phyloP scores from a whole-genome alignment of 1,284 basidiomycete genomes.

The Anthracocystis walkeri region DNA sequence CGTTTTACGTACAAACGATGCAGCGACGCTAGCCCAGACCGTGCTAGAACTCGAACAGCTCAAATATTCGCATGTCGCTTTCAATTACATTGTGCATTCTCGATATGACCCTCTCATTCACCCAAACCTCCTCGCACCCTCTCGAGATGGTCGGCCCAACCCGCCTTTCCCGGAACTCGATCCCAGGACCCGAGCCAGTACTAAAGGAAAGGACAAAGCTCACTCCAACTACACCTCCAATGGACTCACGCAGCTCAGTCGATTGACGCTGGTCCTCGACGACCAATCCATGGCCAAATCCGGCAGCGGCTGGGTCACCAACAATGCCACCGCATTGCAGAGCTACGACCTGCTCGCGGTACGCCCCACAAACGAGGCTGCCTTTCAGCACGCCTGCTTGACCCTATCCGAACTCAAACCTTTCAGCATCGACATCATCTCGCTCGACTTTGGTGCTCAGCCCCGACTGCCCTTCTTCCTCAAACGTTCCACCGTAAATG shows the following conservation, averaged over 20 bases:
- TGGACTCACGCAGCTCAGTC: constrained; percentile 60
- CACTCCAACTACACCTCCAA: not conserved
- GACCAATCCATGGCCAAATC: constrained; percentile 59
- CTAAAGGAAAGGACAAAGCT: constrained; percentile 20
- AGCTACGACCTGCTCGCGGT: constrained; percentile 82
- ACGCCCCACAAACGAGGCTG: constrained; percentile 77
- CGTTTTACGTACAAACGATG: constrained; percentile 37
- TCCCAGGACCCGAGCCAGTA: constrained; percentile 34
- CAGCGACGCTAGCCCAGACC: constrained; percentile 28
- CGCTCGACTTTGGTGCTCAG: constrained; percentile 79
- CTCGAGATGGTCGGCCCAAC: constrained; percentile 24
- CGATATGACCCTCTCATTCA: constrained; percentile 53
- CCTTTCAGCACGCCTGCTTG: constrained; percentile 82
- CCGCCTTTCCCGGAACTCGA: constrained; percentile 64
- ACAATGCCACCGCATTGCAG: constrained; percentile 67
- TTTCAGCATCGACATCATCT: constrained; percentile 83
- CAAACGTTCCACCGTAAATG: constrained; percentile 83
- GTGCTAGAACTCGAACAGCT: constrained; percentile 50
- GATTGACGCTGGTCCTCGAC: constrained; percentile 66
- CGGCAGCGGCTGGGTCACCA: constrained; percentile 58
- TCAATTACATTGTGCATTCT: constrained; percentile 57
- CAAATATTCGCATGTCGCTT: constrained; percentile 59
- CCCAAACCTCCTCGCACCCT: constrained; percentile 44
- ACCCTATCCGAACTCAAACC: constrained; percentile 83
- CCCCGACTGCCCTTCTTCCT: constrained; percentile 83